Evolutionary conservation across 1,284 basidiomycete genomes (phyloP), one percentile per base, ranked within the genome.

Genomic region (Ceratobasidium sp.): DNA sequence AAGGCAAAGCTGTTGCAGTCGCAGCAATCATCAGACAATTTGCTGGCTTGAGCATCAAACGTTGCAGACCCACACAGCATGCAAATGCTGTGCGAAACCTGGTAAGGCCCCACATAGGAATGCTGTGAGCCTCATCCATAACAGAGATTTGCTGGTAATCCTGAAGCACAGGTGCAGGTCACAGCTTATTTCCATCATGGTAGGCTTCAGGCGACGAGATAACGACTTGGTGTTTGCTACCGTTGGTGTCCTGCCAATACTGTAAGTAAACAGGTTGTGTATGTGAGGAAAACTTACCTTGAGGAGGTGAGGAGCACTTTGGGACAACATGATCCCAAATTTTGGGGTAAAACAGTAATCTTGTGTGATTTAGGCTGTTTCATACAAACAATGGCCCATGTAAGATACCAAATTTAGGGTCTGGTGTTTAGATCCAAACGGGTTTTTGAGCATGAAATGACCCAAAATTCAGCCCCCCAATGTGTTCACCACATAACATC

Each of bases 161-260:
- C 6, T 21, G 25, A n/a, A 62, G 60, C 5, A 30, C 60, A 16
- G 38, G 42, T 14, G 44, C 42, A 1, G 11, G 12, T 1, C 60
- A 42, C 3, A 62, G 44, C 44, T 62, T 62, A 18, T 62, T 62
- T 11, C 8, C 3, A 7, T 48, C 42, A 28, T 62, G 46, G 44
- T 62, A 62, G 11, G 60, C 23, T 18, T 62, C 23, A 11, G 60
- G 60, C 16, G 42, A 62, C 30, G 60, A 62, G 2, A 48, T 62
- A 28, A 62, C 18, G 2, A 62, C 42, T 7, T 62, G 8, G 21
- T 62, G 48, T 21, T 62, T 30, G 3, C 42, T 42, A 2, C 1
- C 16, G 9, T 62, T 62, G 18, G 48, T 62, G 38, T 62, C 42
- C 60, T 62, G 12, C 21, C 2, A 1, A 7, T 18, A 18, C 18